These are phyloP conservation scores for Boletus huronensis DNA, from an alignment of 768 basidiomycete species.

Conservation along the genomic window DNA sequence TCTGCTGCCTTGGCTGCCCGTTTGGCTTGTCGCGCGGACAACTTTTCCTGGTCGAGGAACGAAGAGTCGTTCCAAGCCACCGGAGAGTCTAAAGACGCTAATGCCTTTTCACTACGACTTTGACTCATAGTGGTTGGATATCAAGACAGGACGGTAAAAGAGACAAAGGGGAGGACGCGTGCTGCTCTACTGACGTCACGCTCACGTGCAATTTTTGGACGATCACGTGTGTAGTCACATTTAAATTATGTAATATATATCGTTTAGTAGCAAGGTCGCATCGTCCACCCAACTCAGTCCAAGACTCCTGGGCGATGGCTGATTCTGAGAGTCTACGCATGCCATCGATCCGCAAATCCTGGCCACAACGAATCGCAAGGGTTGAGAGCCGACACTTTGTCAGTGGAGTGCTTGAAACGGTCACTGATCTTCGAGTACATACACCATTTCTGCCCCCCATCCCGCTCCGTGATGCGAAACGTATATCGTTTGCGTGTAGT, in stretches of 20 bases:
- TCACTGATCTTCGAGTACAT: no score
- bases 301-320: no score
- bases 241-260: not conserved
- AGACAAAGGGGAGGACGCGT: not conserved
- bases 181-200: not conserved
- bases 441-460: no score
- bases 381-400: no score
- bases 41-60: not conserved
- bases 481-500: no score
- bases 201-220: not conserved
- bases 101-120: not conserved
- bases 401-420: no score
- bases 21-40: slow-evolving; percentile 9
- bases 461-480: no score
- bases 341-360: no score
- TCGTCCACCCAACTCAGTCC: no score
- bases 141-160: not conserved
- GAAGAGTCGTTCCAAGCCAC: not conserved
- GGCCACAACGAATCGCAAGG: no score
- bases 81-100: not conserved
- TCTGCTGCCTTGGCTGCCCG: slow-evolving; percentile 17
- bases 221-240: not conserved
- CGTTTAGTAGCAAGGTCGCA: no score
- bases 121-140: slow-evolving; percentile 1
- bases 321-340: no score